Evolutionary conservation across 2,329 filamentous ascomycete genomes (phyloP), one percentile per base, ranked within the genome.

Genomic region (Botrytis byssoidea): DNA sequence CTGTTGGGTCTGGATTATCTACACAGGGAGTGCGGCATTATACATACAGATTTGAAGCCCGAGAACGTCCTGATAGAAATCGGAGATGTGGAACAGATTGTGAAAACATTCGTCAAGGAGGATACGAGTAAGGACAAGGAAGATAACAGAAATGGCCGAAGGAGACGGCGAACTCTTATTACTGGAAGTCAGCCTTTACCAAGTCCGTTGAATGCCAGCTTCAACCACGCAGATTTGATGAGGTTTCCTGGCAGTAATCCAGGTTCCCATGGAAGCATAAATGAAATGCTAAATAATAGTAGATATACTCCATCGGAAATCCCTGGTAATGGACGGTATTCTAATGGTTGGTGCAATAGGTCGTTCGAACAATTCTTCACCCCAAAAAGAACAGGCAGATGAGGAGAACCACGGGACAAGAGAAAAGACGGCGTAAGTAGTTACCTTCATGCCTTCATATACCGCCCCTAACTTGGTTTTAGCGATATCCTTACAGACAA

Each of bases 51-150:
- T 82, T 85, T 98, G 78, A 98, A 99, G 83, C 96, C 51, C 66
- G 96, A 99, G 82, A 99, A 99, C 81, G 96, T 99, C 46, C 87
- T 99, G 77, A 98, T 99, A 82, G 96, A 99, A 84, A 98, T 99
- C 81, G 96, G 96, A 77, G 96, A 99, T 79, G 96, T 99, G 68
- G 96, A 99, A 85, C 94, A 98, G 83, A 98, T 98, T 76, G 96
- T 99, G 74, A 95, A 97, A 84, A 94, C 93, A 75, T 95, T 97
- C 76, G 95, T 99, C 72, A 95, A 97, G 83, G 93, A 91, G 75
- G 93, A 96, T 32, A 76, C 79, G 29, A 82, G 83, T 76, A 85
- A 89, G 78, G 88, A 90, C 70, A 91, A 92, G 75, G 94, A 97
- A 81, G 94, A 95, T 82, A 94, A 97, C 81, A 89, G 95, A 77